These are phyloP conservation scores for Westerdykella sp. DNA, from an alignment of 2,329 filamentous ascomycete species.

Conservation along the genomic window DNA sequence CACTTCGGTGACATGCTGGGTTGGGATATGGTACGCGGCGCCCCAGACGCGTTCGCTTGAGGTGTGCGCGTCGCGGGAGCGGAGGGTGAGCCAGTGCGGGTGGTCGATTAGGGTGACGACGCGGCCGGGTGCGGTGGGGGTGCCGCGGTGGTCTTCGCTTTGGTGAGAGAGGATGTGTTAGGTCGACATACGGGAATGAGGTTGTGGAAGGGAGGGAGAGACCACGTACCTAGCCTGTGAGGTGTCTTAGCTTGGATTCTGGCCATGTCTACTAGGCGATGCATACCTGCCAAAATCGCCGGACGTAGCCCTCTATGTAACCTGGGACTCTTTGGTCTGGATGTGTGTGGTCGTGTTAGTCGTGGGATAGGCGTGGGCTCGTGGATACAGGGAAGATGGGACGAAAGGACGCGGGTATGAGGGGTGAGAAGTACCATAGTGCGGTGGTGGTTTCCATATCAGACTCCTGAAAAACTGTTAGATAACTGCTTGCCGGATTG, in stretches of 20 bases:
- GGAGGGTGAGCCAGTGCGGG: constrained; percentile 57
- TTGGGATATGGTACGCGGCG: constrained; percentile 77
- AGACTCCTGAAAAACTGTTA: constrained; percentile 58
- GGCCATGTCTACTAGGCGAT: no score
- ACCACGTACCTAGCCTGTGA: constrained; percentile 30
- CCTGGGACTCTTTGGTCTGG: constrained; percentile 78
- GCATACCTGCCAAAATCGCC: constrained; percentile 94
- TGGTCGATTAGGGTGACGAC: constrained; percentile 89
- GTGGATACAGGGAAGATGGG: neutral
- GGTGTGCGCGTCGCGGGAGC: constrained; percentile 29
- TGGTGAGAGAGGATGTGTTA: neutral
- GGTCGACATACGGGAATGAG: neutral
- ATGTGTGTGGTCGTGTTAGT: neutral
- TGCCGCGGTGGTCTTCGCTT: constrained; percentile 92
- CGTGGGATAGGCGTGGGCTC: neutral
- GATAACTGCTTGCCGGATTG: neutral
- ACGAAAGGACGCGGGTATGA: neutral
- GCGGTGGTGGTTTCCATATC: constrained; percentile 97
- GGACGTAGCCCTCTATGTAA: constrained; percentile 88
- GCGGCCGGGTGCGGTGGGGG: constrained; percentile 76
- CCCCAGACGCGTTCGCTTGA: constrained; percentile 71
- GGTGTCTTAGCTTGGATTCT: neutral
- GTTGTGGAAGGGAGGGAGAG: neutral
- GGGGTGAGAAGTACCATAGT: constrained; percentile 62
- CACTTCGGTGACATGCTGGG: constrained; percentile 69